phyloP scores from a whole-genome alignment of 2,329 filamentous ascomycete genomes.

The Pestalotiopsis fici region DNA sequence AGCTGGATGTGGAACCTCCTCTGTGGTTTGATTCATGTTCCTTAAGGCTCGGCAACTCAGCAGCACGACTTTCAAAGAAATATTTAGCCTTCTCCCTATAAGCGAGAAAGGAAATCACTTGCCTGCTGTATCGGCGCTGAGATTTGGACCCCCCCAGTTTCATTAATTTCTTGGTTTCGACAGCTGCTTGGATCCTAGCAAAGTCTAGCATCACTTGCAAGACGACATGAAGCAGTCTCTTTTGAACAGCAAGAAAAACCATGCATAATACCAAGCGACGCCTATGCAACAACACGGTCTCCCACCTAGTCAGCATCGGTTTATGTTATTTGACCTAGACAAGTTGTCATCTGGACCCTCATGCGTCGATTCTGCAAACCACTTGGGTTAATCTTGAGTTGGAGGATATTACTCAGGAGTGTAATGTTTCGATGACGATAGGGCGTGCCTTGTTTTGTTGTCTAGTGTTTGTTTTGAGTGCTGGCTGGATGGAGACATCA shows the following conservation, averaged over 20 bases:
- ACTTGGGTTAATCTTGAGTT: background rate
- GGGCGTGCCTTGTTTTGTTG: background rate
- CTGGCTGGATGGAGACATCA: background rate
- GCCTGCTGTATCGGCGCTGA: background rate
- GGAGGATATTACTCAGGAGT: background rate
- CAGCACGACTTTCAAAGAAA: background rate
- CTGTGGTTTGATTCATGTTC: background rate
- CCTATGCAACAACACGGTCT: background rate
- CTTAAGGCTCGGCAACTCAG: background rate
- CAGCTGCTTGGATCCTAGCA: background rate
- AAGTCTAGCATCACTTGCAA: background rate
- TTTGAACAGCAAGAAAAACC: background rate
- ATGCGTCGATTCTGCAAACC: background rate
- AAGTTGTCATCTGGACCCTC: background rate
- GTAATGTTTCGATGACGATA: background rate
- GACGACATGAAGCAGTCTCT: background rate
- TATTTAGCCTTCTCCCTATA: background rate
- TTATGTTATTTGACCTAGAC: background rate
- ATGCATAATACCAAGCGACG: background rate
- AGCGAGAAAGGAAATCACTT: background rate
- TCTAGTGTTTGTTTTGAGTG: background rate
- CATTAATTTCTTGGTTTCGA: background rate
- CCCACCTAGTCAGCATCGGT: background rate
- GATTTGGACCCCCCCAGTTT: background rate
- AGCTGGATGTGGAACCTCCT: background rate